These are phyloP conservation scores for Massarina eburnea DNA, from an alignment of 2,329 filamentous ascomycete genomes.

Conservation along the genomic window DNA sequence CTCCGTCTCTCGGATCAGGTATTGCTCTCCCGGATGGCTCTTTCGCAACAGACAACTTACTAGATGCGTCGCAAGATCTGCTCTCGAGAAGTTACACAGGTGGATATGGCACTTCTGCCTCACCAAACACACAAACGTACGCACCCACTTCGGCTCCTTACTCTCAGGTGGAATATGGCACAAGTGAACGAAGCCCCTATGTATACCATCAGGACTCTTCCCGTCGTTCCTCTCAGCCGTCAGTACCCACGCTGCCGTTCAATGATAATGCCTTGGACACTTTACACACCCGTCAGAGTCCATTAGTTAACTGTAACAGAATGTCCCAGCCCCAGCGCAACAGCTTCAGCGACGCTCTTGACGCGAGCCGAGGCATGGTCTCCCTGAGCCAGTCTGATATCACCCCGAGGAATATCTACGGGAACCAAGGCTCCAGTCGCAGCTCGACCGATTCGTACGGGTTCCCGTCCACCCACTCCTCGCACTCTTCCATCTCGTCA, in stretches of 20 bases:
- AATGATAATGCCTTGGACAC: conserved; percentile 51
- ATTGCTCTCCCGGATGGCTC: conserved; percentile 66
- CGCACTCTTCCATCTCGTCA: conserved; percentile 86
- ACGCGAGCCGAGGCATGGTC: conserved; percentile 91
- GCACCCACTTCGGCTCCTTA: conserved; percentile 70
- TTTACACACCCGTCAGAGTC: conserved; percentile 58
- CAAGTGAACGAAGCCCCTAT: conserved; percentile 54
- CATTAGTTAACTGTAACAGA: conserved; percentile 66
- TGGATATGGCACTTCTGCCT: conserved; percentile 69
- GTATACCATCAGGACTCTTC: conserved; percentile 58
- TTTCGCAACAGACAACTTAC: conserved; percentile 67
- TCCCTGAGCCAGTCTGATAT: conserved; percentile 85
- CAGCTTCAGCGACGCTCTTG: conserved; percentile 84
- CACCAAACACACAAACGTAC: conserved; percentile 67
- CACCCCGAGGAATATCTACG: conserved; percentile 88
- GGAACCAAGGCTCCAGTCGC: conserved; percentile 62
- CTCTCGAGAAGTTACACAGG: conserved; percentile 70
- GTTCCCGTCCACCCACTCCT: conserved; percentile 82
- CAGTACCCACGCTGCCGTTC: conserved; percentile 62
- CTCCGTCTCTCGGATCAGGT: conserved; percentile 69
- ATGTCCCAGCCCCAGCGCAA: conserved; percentile 61
- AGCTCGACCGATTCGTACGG: conserved; percentile 85
- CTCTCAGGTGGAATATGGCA: conserved; percentile 74
- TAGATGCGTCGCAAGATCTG: conserved; percentile 74
- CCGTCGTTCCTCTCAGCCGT: conserved; percentile 83